phyloP scores from a whole-genome alignment of 495 filamentous ascomycete genomes.

The Aspergillus homomorphus region DNA sequence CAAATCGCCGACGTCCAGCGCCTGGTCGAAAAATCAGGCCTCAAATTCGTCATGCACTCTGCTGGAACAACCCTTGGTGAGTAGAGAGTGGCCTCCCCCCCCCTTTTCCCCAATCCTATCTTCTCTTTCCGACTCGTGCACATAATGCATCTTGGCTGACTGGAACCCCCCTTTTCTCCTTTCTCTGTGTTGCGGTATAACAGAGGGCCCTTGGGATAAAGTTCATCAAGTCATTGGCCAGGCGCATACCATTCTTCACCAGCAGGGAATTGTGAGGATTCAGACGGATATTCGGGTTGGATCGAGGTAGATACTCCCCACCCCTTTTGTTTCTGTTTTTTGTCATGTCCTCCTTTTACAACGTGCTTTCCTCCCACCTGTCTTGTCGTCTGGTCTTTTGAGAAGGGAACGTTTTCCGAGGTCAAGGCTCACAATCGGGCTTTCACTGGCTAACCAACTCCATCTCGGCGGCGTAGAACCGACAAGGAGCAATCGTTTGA shows the following conservation, averaged over 20 bases:
- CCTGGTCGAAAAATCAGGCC: constrained; percentile 72
- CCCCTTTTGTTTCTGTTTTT: background rate
- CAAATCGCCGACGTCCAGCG: constrained; percentile 88
- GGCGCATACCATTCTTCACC: constrained; percentile 80
- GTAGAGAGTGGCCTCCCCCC: constrained; percentile 24
- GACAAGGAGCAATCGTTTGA: constrained; percentile 65
- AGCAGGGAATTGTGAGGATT: constrained; percentile 74
- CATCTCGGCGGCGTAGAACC: constrained; percentile 39
- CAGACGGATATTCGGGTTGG: constrained; percentile 89
- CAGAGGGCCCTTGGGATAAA: constrained; percentile 88
- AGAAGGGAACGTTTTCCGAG: too few relatives aligned
- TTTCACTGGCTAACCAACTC: constrained; percentile 15
- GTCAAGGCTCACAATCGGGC: too few relatives aligned
- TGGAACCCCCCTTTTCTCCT: background rate
- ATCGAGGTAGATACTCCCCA: constrained; percentile 58
- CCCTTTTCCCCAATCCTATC: constrained; percentile 2
- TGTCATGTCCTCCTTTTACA: constrained; percentile 5
- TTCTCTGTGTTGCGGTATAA: constrained; percentile 5
- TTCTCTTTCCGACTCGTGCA: background rate
- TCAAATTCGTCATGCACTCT: constrained; percentile 86
- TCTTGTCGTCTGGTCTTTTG: too few relatives aligned
- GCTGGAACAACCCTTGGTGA: constrained; percentile 88
- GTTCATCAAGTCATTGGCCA: constrained; percentile 88
- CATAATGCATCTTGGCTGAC: constrained; percentile 10
- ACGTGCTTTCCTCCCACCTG: too few relatives aligned